A percentile compares a stretch with the other conserved stretches of the same genome.
Evolutionary conservation across 2,329 filamentous ascomycete genomes (phyloP).

Genomic region (Bipolaris oryzae): DNA sequence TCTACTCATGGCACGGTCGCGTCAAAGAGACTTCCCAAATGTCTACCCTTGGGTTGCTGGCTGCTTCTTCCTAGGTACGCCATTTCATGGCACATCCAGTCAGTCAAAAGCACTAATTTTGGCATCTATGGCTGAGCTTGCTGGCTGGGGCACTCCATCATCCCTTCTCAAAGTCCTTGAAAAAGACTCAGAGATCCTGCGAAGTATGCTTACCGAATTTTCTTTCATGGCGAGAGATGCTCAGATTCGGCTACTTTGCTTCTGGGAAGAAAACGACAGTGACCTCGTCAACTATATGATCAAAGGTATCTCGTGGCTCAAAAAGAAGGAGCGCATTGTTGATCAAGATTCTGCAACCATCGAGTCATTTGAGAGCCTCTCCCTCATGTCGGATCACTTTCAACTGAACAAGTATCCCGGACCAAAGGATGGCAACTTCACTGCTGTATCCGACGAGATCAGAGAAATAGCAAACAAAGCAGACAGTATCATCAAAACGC

Average conservation of each 20-base stretch:
- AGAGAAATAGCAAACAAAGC: conserved; percentile 24
- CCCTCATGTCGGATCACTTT: conserved; percentile 39
- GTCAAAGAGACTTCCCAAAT: conserved; percentile 24
- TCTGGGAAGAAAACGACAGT: conserved; percentile 29
- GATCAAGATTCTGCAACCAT: conserved; percentile 36
- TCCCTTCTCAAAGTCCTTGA: conserved; percentile 27
- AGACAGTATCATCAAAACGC: conserved; percentile 28
- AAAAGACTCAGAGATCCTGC: conserved; percentile 24
- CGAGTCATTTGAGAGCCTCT: conserved; percentile 26
- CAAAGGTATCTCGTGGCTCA: conserved; percentile 19
- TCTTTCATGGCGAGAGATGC: conserved; percentile 22
- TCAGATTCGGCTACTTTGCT: conserved; percentile 30
- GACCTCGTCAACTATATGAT: conserved; percentile 20
- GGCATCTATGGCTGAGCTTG: conserved; percentile 25
- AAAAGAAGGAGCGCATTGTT: conserved; percentile 35
- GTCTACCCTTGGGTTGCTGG: conserved; percentile 32
- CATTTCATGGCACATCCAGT: conserved; percentile 25
- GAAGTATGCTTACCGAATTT: conserved; percentile 24
- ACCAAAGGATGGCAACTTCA: conserved; percentile 36
- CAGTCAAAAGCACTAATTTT: conserved; percentile 27
- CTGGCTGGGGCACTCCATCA: conserved; percentile 23
- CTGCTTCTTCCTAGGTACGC: conserved; percentile 31
- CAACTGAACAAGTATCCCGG: conserved; percentile 38
- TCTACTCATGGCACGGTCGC: conserved; percentile 18
- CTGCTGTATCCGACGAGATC: conserved; percentile 35